Conservation (phyloP, 805 yeast species). For the Pichia nanzhaoensis region DNA sequence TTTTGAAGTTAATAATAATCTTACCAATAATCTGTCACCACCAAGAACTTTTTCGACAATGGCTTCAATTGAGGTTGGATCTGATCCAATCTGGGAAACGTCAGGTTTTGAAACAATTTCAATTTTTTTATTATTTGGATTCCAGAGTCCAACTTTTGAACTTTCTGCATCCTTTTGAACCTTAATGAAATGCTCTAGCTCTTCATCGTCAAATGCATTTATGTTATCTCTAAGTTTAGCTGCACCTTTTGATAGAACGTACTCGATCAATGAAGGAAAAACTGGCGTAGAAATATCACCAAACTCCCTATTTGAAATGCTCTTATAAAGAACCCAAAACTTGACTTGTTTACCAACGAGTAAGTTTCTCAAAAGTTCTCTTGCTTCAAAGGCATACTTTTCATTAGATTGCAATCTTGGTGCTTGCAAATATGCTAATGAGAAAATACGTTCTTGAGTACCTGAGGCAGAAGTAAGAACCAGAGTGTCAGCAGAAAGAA, state of each 20-base stretch:
- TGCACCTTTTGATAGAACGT: slow-evolving; percentile 49
- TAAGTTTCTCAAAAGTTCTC: slow-evolving; percentile 55
- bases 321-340: slow-evolving; percentile 50
- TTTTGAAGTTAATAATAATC: slow-evolving; percentile 37
- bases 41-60: slow-evolving; percentile 70
- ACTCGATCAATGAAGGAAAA: slow-evolving; percentile 51
- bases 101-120: slow-evolving; percentile 25
- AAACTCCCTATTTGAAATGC: slow-evolving; percentile 53
- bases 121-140: slow-evolving; percentile 20
- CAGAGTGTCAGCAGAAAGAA: slow-evolving; percentile 64
- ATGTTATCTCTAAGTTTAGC: slow-evolving; percentile 57
- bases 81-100: slow-evolving; percentile 27
- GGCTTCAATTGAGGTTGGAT: slow-evolving; percentile 39
- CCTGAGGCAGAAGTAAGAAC: slow-evolving; percentile 47
- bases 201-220: slow-evolving; percentile 32
- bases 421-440: slow-evolving; percentile 59
- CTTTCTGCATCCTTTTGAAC: slow-evolving; percentile 45
- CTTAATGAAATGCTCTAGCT: slow-evolving; percentile 33
- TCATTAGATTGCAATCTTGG: slow-evolving; percentile 44
- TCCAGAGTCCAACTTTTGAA: slow-evolving; percentile 56
- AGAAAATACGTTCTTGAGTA: slow-evolving; percentile 54
- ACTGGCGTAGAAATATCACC: slow-evolving; percentile 66
- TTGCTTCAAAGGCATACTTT: slow-evolving; percentile 46
- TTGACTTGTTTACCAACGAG: slow-evolving; percentile 59
- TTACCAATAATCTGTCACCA: slow-evolving; percentile 70